A percentile compares a stretch with the other conserved stretches of the same genome.
Conservation (phyloP, 805 yeast genomes). For the Suhomyces emberorum region DNA sequence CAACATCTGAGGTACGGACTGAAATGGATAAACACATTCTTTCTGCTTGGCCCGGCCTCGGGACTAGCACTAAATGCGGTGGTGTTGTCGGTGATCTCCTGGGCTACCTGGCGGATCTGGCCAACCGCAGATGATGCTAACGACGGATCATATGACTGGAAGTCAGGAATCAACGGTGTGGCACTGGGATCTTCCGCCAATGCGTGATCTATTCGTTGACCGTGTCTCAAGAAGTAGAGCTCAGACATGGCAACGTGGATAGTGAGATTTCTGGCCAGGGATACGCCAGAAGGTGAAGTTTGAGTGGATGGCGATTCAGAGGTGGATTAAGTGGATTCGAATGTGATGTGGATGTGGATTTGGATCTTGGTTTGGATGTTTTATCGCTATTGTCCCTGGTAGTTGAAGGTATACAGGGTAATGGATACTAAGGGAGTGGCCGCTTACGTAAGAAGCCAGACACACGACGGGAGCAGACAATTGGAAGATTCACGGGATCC, state of each 20-base stretch:
- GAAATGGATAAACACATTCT: conserved; percentile 38
- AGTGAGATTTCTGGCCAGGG: neutral
- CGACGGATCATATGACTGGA: conserved; percentile 37
- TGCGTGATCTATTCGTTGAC: conserved; percentile 39
- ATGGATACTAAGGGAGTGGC: too few species aligned
- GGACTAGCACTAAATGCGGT: conserved; percentile 15
- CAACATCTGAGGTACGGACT: conserved; percentile 43
- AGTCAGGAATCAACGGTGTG: conserved; percentile 24
- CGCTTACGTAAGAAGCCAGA: too few species aligned
- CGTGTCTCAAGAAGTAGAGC: conserved; percentile 44
- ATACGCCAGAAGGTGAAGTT: neutral
- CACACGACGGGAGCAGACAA: too few species aligned
- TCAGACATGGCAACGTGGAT: conserved; percentile 21
- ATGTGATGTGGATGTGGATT: neutral
- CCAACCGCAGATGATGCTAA: conserved; percentile 25
- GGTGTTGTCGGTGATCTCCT: conserved; percentile 23
- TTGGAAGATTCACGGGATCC: too few species aligned
- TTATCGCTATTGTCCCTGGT: too few species aligned
- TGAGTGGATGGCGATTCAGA: neutral
- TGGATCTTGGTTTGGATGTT: too few species aligned
- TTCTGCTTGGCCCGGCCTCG: conserved; percentile 14
- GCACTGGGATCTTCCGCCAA: conserved; percentile 21
- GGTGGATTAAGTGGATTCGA: neutral
- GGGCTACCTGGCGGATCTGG: conserved; percentile 27
- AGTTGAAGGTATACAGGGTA: too few species aligned